Base-by-base conservation (phyloP, 768 basidiomycete species). In the Tulasnella calospora region DNA sequence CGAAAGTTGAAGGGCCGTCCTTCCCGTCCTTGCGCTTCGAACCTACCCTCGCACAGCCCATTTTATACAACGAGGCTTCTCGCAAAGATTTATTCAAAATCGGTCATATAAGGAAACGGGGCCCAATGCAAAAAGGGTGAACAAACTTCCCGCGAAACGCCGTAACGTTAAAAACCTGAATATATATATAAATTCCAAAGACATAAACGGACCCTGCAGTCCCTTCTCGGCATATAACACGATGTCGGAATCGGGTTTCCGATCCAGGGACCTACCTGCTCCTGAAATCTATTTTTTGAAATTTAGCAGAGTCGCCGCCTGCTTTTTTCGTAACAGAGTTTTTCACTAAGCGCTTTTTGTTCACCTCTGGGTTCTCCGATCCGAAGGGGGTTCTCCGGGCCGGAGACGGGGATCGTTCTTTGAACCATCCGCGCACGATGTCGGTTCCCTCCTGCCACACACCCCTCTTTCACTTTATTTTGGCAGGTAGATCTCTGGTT, bases 91-190 rank as follows among this genome's bases (percentile, higher is more conserved):
- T 51, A 51, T 51, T 21, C 10, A 21, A 57, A 57, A 55, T 4
- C 51, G 51, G 7, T n/a, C n/a, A n/a, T 51, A n/a, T 19, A 51
- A 17, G 51, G 51, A 3, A 17, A 19, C n/a, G 19, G n/a, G 51
- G 51, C 15, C 4, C 15, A 13, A 13, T 17, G 9, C 9, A 9
- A 38, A 5, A 27, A 33, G 61, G 61, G n/a, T 67, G 61, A 67
- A 67, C 61, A 27, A 67, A 30, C 13, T n/a, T 19, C 17, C 47
- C 23, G 17, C 57, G 61, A 67, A 21, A n/a, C 27, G 27, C 33
- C 61, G 55, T 67, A 67, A 67, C 61, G 61, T 33, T 67, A 30
- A 67, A 67, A 67, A 67, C 61, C 61, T 67, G 41, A 44, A 44
- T 9, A 44, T 44, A 44, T 44, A 40, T 40, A 10, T 40, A 4